Conservation (phyloP, 163 green algal genomes). For the Chlamydomonas reinhardtii region DNA sequence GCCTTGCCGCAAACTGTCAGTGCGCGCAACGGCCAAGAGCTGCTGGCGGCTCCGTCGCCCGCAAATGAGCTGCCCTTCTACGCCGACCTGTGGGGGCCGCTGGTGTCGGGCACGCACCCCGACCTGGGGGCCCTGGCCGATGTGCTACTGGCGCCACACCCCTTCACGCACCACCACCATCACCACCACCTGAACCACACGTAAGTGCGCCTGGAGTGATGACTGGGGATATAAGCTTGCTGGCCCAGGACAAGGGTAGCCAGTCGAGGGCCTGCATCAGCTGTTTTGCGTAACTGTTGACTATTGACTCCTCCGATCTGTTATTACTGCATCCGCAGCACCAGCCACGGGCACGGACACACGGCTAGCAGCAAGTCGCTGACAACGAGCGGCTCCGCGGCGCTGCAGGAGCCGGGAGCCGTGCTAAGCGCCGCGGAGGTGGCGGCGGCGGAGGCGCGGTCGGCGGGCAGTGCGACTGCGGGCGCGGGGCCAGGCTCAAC, state of each 20-base stretch:
- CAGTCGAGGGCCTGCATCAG: no score
- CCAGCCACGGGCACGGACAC: constrained; percentile 8
- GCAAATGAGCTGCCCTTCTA: constrained; percentile 63
- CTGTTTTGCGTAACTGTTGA: no score
- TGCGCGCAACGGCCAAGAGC: constrained; percentile 34
- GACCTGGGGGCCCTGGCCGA: constrained; percentile 49
- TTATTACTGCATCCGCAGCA: background rate
- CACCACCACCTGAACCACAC: background rate
- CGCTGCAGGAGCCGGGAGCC: background rate
- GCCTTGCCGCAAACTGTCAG: background rate
- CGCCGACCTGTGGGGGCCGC: constrained; percentile 76
- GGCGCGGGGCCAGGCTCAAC: no score
- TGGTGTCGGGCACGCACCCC: constrained; percentile 64
- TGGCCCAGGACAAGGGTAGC: no score
- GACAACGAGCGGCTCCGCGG: no score
- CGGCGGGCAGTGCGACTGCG: background rate
- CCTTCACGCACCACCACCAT: background rate
- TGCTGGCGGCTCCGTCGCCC: constrained; percentile 34
- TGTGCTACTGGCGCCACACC: constrained; percentile 18
- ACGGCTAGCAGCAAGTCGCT: background rate
- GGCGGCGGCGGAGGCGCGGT: background rate
- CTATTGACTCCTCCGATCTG: no score
- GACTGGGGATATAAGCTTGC: no score
- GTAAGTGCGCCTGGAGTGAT: no score
- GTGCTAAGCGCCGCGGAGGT: constrained; percentile 27